Evolutionary conservation across 2,329 filamentous ascomycete species (phyloP), one percentile per base, ranked within the genome.

Genomic region (Diaporthe velutina): DNA sequence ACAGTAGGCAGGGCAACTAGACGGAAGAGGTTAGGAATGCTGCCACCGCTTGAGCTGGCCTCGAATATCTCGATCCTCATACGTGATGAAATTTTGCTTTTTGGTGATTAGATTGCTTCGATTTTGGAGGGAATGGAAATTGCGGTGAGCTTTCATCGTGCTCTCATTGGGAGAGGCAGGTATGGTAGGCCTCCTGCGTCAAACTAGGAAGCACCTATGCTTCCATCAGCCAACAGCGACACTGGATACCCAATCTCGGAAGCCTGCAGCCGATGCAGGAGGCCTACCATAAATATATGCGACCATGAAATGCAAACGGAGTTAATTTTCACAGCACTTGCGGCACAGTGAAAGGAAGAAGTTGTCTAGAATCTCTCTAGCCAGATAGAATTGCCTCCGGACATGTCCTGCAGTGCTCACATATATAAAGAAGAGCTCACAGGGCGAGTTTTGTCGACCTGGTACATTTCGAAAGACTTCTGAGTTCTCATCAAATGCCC

Each of bases 101-200:
- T 60, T 17, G 17, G n/a, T 15, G 19, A 3, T 40, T 4, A 35
- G 5, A 9, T n/a, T 22, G 30, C 15, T n/a, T 52, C n/a, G 17
- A n/a, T 28, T 35, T 25, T 13, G 6, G 22, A 10, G 28, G 4
- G 22, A 0, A 25, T 5, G 12, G 4, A 9, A 38, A 25, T 52
- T 7, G 30, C 45, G 22, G 30, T 52, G 64, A 28, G 64, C n/a
- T 28, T 7, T 10, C 30, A 28, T 19, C 5, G 8, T 38, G 15
- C 22, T 67, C 42, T 54, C 22, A 40, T 52, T 52, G 22, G 45
- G 4, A 19, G 15, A 67, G 9, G 19, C 8, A 7, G 45, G 38
- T 8, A 15, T 64, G 55, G 70, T 30, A 40, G 70, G 57, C 57
- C 70, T 72, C 70, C n/a, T 54, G 57, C 57, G 22, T 71, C 28